phyloP scores from a whole-genome alignment of 495 filamentous ascomycete species.

The Pyronema omphalodes region DNA sequence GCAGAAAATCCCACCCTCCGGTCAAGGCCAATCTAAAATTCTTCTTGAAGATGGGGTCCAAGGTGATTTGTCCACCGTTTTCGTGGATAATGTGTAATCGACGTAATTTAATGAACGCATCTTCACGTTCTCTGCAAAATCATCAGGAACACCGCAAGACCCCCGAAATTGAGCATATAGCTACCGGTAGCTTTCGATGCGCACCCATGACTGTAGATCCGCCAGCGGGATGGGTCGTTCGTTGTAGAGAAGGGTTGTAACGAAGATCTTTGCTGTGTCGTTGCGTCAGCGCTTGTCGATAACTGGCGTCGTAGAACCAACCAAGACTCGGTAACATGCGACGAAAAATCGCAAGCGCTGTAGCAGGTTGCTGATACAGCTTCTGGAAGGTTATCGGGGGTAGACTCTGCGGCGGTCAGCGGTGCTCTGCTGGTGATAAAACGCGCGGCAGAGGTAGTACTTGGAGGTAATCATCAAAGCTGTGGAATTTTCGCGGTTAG shows the following conservation, averaged over 20 bases:
- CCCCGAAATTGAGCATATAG: slow-evolving; percentile 5
- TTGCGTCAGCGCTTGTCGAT: neutral
- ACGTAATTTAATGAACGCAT: slow-evolving; percentile 60
- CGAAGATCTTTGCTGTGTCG: slow-evolving; percentile 66
- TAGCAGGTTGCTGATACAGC: slow-evolving; percentile 90
- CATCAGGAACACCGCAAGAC: neutral
- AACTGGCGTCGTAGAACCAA: slow-evolving; percentile 26
- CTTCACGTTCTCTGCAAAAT: slow-evolving; percentile 47
- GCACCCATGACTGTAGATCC: slow-evolving; percentile 72
- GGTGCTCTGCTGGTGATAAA: neutral
- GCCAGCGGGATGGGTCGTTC: slow-evolving; percentile 50
- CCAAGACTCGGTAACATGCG: slow-evolving; percentile 88
- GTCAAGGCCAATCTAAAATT: slow-evolving; percentile 55
- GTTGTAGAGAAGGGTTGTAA: slow-evolving; percentile 84
- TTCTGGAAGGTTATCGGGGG: slow-evolving; percentile 71
- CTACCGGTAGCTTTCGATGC: slow-evolving; percentile 48
- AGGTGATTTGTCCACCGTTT: slow-evolving; percentile 6
- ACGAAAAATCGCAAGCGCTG: slow-evolving; percentile 84
- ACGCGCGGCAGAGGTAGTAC: neutral
- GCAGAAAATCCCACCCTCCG: slow-evolving; percentile 33
- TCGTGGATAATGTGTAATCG: slow-evolving; percentile 59
- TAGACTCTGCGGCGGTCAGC: slow-evolving; percentile 36
- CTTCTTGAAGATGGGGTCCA: slow-evolving; percentile 19
- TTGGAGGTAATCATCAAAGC: slow-evolving; percentile 7
- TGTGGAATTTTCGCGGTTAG: neutral